Conservation (phyloP, 2,329 filamentous ascomycete species). For the Hirsutella minnesotensis region DNA sequence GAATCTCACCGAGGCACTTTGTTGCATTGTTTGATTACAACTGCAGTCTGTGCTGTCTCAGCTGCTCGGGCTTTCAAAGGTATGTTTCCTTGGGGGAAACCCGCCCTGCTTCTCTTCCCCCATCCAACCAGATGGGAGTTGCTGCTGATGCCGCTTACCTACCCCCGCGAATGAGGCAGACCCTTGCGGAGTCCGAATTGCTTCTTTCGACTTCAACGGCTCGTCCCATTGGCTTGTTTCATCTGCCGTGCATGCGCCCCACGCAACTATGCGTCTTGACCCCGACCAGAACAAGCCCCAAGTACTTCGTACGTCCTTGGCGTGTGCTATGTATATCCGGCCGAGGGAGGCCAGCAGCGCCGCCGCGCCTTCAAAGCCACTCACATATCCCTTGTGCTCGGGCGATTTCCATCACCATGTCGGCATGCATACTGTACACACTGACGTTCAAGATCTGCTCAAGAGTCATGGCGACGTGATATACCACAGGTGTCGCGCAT, state of each 20-base stretch:
- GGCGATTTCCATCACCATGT: no score
- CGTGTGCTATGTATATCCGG: no score
- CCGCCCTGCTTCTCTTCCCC: neutral
- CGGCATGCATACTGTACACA: no score
- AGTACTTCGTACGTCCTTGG: no score
- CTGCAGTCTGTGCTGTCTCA: neutral
- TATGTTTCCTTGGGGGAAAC: neutral
- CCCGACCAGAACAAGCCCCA: neutral
- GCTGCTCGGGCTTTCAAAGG: neutral
- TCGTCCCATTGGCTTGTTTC: constrained; percentile 10
- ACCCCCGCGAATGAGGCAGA: neutral
- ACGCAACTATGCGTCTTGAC: neutral
- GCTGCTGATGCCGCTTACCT: neutral
- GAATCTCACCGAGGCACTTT: no score
- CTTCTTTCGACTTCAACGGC: constrained; percentile 13
- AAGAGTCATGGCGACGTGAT: no score
- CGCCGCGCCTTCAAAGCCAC: no score
- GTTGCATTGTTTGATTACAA: neutral
- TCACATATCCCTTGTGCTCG: no score
- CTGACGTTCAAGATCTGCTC: no score
- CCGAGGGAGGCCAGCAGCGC: no score
- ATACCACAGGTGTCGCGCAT: no score
- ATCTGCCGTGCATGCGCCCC: constrained; percentile 6
- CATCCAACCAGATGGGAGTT: constrained; percentile 6
- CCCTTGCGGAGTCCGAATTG: constrained; percentile 12